Evolutionary conservation across 768 basidiomycete species (phyloP).

Genomic region (Dendrothele bispora): DNA sequence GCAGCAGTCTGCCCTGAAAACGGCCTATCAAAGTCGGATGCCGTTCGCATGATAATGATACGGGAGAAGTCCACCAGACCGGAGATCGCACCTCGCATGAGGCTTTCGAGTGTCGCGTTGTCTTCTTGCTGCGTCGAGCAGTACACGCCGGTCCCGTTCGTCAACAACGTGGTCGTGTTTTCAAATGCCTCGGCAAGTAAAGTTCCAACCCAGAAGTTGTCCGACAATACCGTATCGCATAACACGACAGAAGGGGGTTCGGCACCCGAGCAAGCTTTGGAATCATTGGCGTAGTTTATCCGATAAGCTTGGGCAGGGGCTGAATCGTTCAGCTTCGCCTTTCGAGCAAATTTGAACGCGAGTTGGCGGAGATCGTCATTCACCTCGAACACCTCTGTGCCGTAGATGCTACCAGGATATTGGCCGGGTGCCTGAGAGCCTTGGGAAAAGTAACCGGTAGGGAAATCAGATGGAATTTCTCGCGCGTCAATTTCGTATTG

Average conservation of each 20-base stretch:
- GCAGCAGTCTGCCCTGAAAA: slow-evolving; percentile 18
- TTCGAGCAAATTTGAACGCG: slow-evolving; percentile 19
- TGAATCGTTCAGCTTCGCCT: slow-evolving; percentile 21
- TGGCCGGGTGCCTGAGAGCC: slow-evolving; percentile 11
- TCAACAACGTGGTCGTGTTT: slow-evolving; percentile 21
- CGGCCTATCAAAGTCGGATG: slow-evolving; percentile 31
- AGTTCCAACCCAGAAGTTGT: slow-evolving; percentile 31
- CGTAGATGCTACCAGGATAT: slow-evolving; percentile 13
- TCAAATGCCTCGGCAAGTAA: slow-evolving; percentile 33
- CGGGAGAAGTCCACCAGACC: slow-evolving; percentile 36
- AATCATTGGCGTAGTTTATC: slow-evolving; percentile 16
- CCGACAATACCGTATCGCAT: slow-evolving; percentile 28
- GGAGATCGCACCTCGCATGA: slow-evolving; percentile 31
- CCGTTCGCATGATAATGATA: slow-evolving; percentile 36
- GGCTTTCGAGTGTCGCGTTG: slow-evolving; percentile 37
- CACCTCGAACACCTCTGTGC: slow-evolving; percentile 34
- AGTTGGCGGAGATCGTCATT: slow-evolving; percentile 28
- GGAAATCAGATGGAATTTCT: slow-evolving; percentile 32
- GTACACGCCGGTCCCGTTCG: slow-evolving; percentile 29
- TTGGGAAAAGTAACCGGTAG: slow-evolving; percentile 28
- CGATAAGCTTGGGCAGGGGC: slow-evolving; percentile 16
- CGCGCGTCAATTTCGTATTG: slow-evolving; percentile 38
- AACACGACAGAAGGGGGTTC: slow-evolving; percentile 21
- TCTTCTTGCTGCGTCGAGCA: slow-evolving; percentile 40
- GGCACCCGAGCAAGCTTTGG: slow-evolving; percentile 22